Base-by-base conservation (phyloP, 2,329 filamentous ascomycete species). In the Botrytis elliptica region DNA sequence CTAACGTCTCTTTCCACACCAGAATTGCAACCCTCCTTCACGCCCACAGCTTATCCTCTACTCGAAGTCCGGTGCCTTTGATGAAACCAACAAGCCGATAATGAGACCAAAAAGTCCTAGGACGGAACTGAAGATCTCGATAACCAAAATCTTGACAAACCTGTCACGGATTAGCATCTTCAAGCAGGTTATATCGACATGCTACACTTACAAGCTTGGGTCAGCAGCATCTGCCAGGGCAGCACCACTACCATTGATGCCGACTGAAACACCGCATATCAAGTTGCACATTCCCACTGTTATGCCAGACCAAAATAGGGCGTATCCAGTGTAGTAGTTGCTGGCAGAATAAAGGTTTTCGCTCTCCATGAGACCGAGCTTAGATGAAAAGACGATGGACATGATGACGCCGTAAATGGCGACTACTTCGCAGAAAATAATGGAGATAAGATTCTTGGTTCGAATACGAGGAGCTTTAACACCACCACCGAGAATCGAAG, bases 331-430 rank as follows among this genome's bases (percentile, higher is more conserved):
- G 83, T 97, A 99, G 85, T 95, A 96, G 81, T 94, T 93, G 82
- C 89, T 90, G 70, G 88, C 90, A 20, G 92, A 92, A 84, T 92
- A 92, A 44, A 94, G 83, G 29, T 88, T 87, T 57, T 91, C 88
- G 73, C 88, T 87, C 62, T 86, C 81, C 44, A 96, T 88, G 73
- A 87, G 83, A 79, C 89, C 88, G 79, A 99, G 85, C 84, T 98
- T 97, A 75, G 95, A 89, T 63, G 95, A 97, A 86, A 98, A 98
- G 80, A 99, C 93, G 83, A 99, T 99, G 80, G 95, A 92, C 94
- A 99, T 99, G 85, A 99, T 99, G 84, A 99, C 95, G 80, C 97
- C 97, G 88, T 99, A 99, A 84, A 99, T 99, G 84, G 96, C 96
- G 81, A 99, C 96, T 81, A 99, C 96, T 86, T 99, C 96, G 87